Percentiles rank a stretch among this genome's conserved stretches.
Conservation (phyloP, 441 rosid genomes). For the Codiaeum variegatum region DNA sequence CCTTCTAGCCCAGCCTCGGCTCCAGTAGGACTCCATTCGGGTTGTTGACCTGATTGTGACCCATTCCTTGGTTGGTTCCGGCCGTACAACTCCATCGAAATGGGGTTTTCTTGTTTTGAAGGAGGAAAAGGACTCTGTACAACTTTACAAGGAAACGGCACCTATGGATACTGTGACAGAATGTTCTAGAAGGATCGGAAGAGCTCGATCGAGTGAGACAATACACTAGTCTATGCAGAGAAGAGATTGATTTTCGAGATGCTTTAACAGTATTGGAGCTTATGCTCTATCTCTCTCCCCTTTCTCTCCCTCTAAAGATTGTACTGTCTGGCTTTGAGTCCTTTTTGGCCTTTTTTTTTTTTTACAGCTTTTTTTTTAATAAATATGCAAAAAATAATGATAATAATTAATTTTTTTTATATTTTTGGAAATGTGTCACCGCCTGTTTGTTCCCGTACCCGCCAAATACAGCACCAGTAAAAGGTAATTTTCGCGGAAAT, state of each 20-base stretch:
- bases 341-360: not conserved
- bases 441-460: conserved; percentile 25
- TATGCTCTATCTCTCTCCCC: not conserved
- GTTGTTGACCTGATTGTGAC: conserved; percentile 46
- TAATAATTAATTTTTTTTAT: too few relatives aligned
- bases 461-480: conserved; percentile 23
- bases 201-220: conserved; percentile 26
- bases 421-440: not conserved
- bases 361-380: not conserved
- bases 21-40: conserved; percentile 52
- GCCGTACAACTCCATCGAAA: conserved; percentile 65
- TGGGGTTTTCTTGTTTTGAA: conserved; percentile 12
- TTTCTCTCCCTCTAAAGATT: not conserved
- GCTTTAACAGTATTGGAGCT: conserved; percentile 8
- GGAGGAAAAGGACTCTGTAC: conserved; percentile 31
- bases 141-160: conserved; percentile 14
- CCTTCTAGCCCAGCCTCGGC: conserved; percentile 65
- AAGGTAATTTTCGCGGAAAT: conserved; percentile 20
- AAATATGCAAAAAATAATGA: too few relatives aligned
- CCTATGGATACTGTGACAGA: conserved; percentile 6
- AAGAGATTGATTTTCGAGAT: conserved; percentile 8
- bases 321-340: conserved; percentile 11
- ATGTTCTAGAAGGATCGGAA: conserved; percentile 24
- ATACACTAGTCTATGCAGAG: conserved; percentile 11
- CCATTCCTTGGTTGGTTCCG: conserved; percentile 48